These are phyloP conservation scores for Mycena latifolia DNA, from an alignment of 768 basidiomycete genomes.

Conservation along the genomic window DNA sequence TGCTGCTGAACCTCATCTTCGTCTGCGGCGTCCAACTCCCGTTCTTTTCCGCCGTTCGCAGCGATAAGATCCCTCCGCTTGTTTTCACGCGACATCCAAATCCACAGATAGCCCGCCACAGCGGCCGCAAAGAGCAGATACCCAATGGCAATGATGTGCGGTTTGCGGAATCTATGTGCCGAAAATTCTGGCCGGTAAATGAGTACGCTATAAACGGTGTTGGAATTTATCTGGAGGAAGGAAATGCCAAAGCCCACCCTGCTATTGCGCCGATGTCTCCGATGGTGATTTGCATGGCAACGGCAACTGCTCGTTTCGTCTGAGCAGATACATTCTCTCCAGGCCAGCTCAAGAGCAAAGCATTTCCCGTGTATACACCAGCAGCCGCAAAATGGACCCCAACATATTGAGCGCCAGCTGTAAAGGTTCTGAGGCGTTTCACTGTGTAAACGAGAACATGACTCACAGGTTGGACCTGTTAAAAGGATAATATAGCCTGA, in stretches of 20 bases:
- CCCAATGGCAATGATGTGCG: slow-evolving; percentile 73
- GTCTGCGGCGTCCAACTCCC: slow-evolving; percentile 28
- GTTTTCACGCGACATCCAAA: slow-evolving; percentile 65
- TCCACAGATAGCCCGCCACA: slow-evolving; percentile 58
- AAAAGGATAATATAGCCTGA: slow-evolving; percentile 70
- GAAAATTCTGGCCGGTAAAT: slow-evolving; percentile 66
- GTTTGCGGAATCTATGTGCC: slow-evolving; percentile 61
- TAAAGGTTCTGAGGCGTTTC: not conserved
- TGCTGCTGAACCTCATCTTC: slow-evolving; percentile 29
- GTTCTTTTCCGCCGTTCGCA: slow-evolving; percentile 39
- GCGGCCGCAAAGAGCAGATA: slow-evolving; percentile 63
- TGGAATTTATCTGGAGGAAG: not conserved
- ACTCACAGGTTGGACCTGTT: slow-evolving; percentile 58
- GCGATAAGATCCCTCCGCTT: slow-evolving; percentile 52
- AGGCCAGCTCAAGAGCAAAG: slow-evolving; percentile 71
- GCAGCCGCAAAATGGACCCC: slow-evolving; percentile 68
- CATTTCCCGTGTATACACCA: slow-evolving; percentile 70
- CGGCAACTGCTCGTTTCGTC: slow-evolving; percentile 72
- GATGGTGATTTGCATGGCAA: slow-evolving; percentile 74
- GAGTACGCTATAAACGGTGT: slow-evolving; percentile 51
- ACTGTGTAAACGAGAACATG: not conserved
- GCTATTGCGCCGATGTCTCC: slow-evolving; percentile 72
- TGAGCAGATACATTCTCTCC: slow-evolving; percentile 78
- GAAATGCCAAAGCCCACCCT: slow-evolving; percentile 46
- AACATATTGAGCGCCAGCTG: slow-evolving; percentile 67